A percentile compares a stretch with the other conserved stretches of the same genome.
phyloP scores from a whole-genome alignment of 2,329 filamentous ascomycete genomes.

The Colletotrichum abscissum region DNA sequence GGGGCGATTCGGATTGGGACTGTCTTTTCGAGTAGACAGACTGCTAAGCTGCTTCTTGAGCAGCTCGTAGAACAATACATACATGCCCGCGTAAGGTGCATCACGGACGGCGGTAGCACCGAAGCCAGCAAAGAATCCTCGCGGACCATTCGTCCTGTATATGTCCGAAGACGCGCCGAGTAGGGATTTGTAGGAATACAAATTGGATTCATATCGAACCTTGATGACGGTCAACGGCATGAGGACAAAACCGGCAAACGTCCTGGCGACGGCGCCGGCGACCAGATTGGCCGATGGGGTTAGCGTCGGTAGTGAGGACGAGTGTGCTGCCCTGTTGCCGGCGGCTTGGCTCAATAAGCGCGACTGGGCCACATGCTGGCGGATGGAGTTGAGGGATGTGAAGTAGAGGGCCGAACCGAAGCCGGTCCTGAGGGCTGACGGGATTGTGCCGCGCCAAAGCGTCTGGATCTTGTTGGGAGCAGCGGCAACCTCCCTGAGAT shows the following conservation, averaged over 20 bases:
- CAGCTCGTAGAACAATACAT: conserved; percentile 93
- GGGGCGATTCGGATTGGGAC: neutral
- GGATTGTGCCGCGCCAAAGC: conserved; percentile 93
- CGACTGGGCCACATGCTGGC: conserved; percentile 66
- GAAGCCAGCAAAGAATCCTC: conserved; percentile 93
- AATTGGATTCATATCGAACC: conserved; percentile 90
- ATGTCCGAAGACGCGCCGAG: conserved; percentile 81
- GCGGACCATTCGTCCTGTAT: conserved; percentile 74
- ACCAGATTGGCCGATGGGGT: conserved; percentile 87
- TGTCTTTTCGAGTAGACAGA: neutral
- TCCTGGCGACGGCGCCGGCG: conserved; percentile 85
- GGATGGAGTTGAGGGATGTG: conserved; percentile 84
- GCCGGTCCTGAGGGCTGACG: conserved; percentile 92
- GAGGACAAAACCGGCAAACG: conserved; percentile 87
- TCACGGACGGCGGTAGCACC: conserved; percentile 93
- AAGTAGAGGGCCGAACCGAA: conserved; percentile 96
- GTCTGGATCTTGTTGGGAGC: conserved; percentile 72
- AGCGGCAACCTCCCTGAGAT: conserved; percentile 76
- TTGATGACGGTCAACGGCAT: conserved; percentile 98
- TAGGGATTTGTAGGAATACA: conserved; percentile 86
- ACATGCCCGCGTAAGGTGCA: conserved; percentile 95
- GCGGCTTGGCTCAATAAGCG: conserved; percentile 37
- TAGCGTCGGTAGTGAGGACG: conserved; percentile 83
- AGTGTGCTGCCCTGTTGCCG: conserved; percentile 48
- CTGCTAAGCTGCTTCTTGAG: conserved; percentile 72